Evolutionary conservation across 78 protist genomes (phyloP).

Genomic region (Planoprotostelium fungivorum): DNA sequence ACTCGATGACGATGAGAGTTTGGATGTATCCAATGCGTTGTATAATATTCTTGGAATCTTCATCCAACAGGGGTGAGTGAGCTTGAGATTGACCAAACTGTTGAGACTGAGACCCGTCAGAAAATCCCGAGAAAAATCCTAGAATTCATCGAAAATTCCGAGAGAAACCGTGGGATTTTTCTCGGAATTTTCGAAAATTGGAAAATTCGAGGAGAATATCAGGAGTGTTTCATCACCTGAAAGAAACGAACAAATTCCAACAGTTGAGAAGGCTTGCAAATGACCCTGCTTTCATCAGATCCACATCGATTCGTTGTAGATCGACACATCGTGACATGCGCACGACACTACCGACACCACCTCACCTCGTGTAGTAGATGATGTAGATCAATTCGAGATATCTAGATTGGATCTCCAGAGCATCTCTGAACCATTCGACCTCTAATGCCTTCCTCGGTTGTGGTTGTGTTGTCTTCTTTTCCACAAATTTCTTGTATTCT

Average conservation of each 20-base stretch:
- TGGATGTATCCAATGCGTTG: neutral
- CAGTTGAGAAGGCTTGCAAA: neutral
- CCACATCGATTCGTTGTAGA: neutral
- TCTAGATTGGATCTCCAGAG: neutral
- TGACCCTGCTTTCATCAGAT: neutral
- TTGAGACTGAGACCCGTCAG: too few species aligned
- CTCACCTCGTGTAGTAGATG: neutral
- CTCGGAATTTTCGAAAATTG: too few species aligned
- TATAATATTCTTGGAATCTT: neutral
- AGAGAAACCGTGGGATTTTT: too few species aligned
- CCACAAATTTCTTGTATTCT: neutral
- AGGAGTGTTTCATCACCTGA: too few species aligned
- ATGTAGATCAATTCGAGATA: neutral
- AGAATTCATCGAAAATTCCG: neutral
- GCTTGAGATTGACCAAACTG: neutral
- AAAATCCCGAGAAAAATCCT: too few species aligned
- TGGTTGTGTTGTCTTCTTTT: neutral
- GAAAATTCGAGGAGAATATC: too few species aligned
- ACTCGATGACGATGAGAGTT: neutral
- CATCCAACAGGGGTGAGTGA: neutral
- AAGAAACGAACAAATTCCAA: neutral
- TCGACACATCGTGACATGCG: neutral
- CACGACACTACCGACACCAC: neutral
- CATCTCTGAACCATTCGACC: neutral
- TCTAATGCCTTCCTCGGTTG: too few species aligned